Conservation (phyloP, 2,329 filamentous ascomycete genomes). For the Arthrobotrys musiformis region DNA sequence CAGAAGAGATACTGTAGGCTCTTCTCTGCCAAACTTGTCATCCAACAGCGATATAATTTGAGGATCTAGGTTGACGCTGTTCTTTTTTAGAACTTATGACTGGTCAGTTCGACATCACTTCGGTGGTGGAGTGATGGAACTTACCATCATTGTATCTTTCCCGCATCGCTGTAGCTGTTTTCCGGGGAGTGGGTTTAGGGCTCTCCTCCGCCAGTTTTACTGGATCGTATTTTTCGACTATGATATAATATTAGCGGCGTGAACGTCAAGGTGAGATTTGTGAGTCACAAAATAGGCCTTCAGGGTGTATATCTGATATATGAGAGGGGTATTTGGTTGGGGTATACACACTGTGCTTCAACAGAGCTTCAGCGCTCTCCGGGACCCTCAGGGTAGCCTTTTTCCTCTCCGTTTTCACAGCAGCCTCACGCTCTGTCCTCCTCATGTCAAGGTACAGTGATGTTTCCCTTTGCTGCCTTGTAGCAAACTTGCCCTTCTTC, state of each 20-base stretch:
- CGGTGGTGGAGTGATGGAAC: neutral
- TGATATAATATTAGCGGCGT: neutral
- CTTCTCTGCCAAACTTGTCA: slow-evolving; percentile 11
- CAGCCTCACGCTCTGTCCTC: slow-evolving; percentile 1
- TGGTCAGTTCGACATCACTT: neutral
- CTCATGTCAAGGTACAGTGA: slow-evolving; percentile 16
- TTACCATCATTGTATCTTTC: slow-evolving; percentile 25
- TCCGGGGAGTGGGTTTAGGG: slow-evolving; percentile 11
- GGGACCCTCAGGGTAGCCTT: neutral
- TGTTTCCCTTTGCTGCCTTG: slow-evolving; percentile 18
- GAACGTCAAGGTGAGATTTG: neutral
- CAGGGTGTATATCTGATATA: no score
- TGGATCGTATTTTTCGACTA: slow-evolving; percentile 40
- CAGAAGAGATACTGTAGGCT: neutral
- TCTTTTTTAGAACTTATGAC: slow-evolving; percentile 36
- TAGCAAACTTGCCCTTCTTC: slow-evolving; percentile 39
- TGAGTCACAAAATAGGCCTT: no score
- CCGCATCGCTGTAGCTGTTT: slow-evolving; percentile 2
- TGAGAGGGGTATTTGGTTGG: no score
- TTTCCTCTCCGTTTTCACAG: neutral
- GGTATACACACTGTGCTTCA: slow-evolving; percentile 22
- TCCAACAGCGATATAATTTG: slow-evolving; percentile 21
- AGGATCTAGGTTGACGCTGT: slow-evolving; percentile 22
- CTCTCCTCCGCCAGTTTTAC: slow-evolving; percentile 16
- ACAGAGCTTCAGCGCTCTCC: no score